Base-by-base conservation (phyloP, 371 early-diverging fungal genomes). In the Dichotomocladium elegans region DNA sequence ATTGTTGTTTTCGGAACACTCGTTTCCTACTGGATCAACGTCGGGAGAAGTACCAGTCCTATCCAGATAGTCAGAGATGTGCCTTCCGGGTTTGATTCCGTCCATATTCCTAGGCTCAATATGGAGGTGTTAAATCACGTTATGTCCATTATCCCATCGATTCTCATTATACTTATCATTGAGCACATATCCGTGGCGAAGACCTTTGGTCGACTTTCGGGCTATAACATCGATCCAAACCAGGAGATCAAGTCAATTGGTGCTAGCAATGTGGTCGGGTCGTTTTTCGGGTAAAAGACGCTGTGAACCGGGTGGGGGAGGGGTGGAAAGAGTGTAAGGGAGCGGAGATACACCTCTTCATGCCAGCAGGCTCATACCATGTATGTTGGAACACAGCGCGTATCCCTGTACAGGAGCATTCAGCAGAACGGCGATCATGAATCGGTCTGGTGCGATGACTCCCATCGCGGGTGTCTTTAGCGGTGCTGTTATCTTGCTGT, bases 181-280 rank as follows among this genome's bases (percentile, higher is more conserved):
- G 95, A 94, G 57, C 92, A 92, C 61, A 80, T 91, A 28, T 86
- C 92, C 3, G 82, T 92, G 24, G 81, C 81, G 37, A 91, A 89
- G 69, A 78, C 89, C 1, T 92, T 92, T 74, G 93, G 66, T 70
- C 83, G 76, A 67, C 76, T 70, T 66, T 84, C 73, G n/a, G 54
- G 60, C 28, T 72, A 72, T 41, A 58, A 46, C 5, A 53, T 88
- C 44, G 60, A 81, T 19, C 69, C 87, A 22, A 83, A 85, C 60
- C 93, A 93, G 66, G 96, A 96, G 57, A 66, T 93, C 15, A 65
- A 93, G 17, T 91, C 95, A 1, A 74, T 94, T 24, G 95, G 95
- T 15, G 27, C 87, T 14, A 77, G 86, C 31, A 96, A 96, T 72
- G 54, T 90, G 19, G 46, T 86, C 12, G 88, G 86, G 1, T 72